These are phyloP conservation scores for Usnea hakonensis DNA, from an alignment of 495 filamentous ascomycete genomes.

Conservation along the genomic window DNA sequence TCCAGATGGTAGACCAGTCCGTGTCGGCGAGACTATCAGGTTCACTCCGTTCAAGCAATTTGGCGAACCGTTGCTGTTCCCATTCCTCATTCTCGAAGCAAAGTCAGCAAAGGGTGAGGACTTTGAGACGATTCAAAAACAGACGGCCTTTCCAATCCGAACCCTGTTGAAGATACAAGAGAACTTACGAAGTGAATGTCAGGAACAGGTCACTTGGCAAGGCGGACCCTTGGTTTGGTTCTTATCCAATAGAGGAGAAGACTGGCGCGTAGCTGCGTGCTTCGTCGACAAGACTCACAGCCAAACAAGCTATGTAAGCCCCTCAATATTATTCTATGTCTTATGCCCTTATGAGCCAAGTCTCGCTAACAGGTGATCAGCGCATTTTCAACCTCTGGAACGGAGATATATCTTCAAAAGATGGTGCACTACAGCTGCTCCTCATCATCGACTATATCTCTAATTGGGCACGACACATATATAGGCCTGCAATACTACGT, in stretches of 20 bases:
- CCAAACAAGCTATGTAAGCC: background rate
- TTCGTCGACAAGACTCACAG: background rate
- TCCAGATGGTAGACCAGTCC: background rate
- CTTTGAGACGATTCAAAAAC: slow-evolving; percentile 16
- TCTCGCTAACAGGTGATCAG: background rate
- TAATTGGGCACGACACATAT: slow-evolving; percentile 33
- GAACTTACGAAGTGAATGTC: background rate
- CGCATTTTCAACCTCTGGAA: slow-evolving; percentile 23
- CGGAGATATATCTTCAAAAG: slow-evolving; percentile 21
- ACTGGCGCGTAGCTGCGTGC: slow-evolving; percentile 20
- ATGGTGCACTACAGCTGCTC: slow-evolving; percentile 28
- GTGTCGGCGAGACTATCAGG: background rate
- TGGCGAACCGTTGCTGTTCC: slow-evolving; percentile 12
- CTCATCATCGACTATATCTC: slow-evolving; percentile 32
- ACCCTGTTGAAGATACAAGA: slow-evolving; percentile 14
- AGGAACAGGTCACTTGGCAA: background rate
- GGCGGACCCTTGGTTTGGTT: slow-evolving; percentile 26
- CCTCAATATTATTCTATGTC: background rate
- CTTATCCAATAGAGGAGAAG: slow-evolving; percentile 19
- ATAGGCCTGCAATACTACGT: slow-evolving; percentile 4
- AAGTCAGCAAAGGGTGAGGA: slow-evolving; percentile 14
- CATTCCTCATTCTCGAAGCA: slow-evolving; percentile 24
- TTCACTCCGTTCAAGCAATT: slow-evolving; percentile 9
- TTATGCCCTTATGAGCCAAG: too few relatives aligned
- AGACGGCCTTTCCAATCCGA: slow-evolving; percentile 25